A percentile compares a stretch with the other conserved stretches of the same genome.
phyloP scores from a whole-genome alignment of 495 filamentous ascomycete genomes.

The Lophiostoma macrostomum region DNA sequence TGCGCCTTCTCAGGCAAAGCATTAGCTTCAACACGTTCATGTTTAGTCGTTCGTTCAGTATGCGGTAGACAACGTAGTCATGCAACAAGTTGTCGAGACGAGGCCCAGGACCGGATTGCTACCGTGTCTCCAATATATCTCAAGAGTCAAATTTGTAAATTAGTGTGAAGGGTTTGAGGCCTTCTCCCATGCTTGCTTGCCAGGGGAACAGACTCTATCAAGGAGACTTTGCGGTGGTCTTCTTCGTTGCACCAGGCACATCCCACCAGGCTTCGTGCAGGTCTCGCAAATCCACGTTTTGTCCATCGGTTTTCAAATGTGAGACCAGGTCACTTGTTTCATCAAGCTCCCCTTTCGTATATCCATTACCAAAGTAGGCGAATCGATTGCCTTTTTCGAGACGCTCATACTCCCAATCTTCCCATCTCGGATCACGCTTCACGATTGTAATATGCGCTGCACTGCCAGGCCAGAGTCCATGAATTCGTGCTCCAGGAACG shows the following conservation, averaged over 20 bases:
- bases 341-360: slow-evolving; percentile 46
- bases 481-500: slow-evolving; percentile 53
- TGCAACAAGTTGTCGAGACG: no score
- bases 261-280: slow-evolving; percentile 56
- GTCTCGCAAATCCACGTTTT: slow-evolving; percentile 45
- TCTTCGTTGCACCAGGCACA: slow-evolving; percentile 15
- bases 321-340: slow-evolving; percentile 47
- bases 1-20: no score
- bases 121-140: no score
- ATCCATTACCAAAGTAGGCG: slow-evolving; percentile 60
- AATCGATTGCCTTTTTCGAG: no score
- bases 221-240: not conserved
- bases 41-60: no score
- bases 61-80: no score
- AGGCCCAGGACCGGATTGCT: no score
- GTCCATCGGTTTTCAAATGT: slow-evolving; percentile 45
- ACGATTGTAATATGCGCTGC: slow-evolving; percentile 56
- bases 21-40: no score
- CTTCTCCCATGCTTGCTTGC: no score
- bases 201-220: not conserved
- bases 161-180: no score
- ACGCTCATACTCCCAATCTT: slow-evolving; percentile 69
- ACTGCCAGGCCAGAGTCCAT: slow-evolving; percentile 66
- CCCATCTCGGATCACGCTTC: slow-evolving; percentile 62
- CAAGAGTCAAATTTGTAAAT: no score